Evolutionary conservation across 306 rosid genomes (phyloP).

Genomic region (Hippophae tibetana): DNA sequence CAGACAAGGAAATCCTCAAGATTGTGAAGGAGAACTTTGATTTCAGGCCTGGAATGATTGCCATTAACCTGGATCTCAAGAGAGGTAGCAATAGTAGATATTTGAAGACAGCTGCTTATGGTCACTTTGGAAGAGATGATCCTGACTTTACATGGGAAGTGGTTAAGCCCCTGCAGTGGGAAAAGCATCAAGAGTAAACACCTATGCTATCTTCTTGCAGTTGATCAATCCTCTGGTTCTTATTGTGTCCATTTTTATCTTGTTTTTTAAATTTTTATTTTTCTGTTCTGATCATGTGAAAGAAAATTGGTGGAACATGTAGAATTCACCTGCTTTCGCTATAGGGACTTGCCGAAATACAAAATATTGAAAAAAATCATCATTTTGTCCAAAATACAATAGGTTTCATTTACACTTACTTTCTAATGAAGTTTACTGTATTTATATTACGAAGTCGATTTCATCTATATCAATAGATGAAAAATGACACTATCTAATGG

Average conservation of each 20-base stretch:
- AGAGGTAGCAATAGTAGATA: constrained; percentile 54
- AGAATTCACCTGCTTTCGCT: too few relatives aligned
- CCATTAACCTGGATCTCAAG: constrained; percentile 47
- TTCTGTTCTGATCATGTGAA: neutral
- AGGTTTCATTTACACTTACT: too few relatives aligned
- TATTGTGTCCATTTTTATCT: neutral
- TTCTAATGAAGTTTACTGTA: too few relatives aligned
- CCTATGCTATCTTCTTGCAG: constrained; percentile 8
- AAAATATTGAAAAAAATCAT: too few relatives aligned
- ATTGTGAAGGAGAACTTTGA: constrained; percentile 53
- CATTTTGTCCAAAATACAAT: too few relatives aligned
- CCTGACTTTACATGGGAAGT: constrained; percentile 61
- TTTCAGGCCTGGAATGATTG: constrained; percentile 61
- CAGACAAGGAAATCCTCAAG: constrained; percentile 51
- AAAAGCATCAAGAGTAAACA: constrained; percentile 28
- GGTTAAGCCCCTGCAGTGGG: constrained; percentile 52
- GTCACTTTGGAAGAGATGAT: constrained; percentile 61
- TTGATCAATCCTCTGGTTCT: constrained; percentile 15
- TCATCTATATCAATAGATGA: too few relatives aligned
- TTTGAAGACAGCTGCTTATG: constrained; percentile 62
- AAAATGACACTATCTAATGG: too few relatives aligned
- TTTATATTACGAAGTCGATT: too few relatives aligned
- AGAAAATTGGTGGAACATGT: neutral
- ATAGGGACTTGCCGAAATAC: too few relatives aligned
- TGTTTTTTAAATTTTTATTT: neutral